Percentiles rank a stretch among this genome's conserved stretches.
These are phyloP conservation scores for Puccinia hordei DNA, from an alignment of 1,284 basidiomycete species.

Conservation along the genomic window DNA sequence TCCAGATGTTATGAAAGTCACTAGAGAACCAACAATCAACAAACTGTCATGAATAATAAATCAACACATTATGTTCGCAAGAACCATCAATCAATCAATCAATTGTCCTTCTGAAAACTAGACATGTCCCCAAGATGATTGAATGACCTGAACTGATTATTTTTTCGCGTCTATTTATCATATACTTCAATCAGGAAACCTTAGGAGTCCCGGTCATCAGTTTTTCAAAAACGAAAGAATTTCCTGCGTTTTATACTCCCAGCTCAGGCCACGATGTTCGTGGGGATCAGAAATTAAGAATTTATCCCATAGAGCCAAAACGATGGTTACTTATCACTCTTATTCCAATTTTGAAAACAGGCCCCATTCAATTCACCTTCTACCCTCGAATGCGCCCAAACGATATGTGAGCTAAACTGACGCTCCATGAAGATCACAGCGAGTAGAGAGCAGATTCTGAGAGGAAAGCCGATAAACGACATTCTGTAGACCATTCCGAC, in stretches of 20 bases:
- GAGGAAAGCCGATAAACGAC: conserved; percentile 53
- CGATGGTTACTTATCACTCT: conserved; percentile 53
- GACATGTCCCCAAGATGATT: no score
- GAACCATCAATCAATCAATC: no score
- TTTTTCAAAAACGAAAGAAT: conserved; percentile 74
- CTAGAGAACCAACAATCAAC: no score
- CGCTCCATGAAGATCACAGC: conserved; percentile 65
- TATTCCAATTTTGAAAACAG: background rate
- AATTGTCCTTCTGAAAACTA: no score
- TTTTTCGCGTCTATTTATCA: background rate
- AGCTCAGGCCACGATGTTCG: conserved; percentile 77
- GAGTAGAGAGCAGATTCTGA: conserved; percentile 60
- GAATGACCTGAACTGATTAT: background rate
- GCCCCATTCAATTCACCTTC: conserved; percentile 38
- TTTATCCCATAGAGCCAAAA: conserved; percentile 61
- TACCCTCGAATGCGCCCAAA: conserved; percentile 31
- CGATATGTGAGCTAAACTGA: conserved; percentile 51
- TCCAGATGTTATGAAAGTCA: no score
- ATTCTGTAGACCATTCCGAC: conserved; percentile 60
- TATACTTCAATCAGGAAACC: conserved; percentile 71
- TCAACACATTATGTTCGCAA: no score
- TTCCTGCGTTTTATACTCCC: conserved; percentile 92
- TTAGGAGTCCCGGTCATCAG: conserved; percentile 88
- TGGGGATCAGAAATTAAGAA: background rate
- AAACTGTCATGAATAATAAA: no score